Percentiles rank a stretch among this genome's conserved stretches.
Conservation (phyloP, 305 asterid genomes). For the Fraxinus platypoda region DNA sequence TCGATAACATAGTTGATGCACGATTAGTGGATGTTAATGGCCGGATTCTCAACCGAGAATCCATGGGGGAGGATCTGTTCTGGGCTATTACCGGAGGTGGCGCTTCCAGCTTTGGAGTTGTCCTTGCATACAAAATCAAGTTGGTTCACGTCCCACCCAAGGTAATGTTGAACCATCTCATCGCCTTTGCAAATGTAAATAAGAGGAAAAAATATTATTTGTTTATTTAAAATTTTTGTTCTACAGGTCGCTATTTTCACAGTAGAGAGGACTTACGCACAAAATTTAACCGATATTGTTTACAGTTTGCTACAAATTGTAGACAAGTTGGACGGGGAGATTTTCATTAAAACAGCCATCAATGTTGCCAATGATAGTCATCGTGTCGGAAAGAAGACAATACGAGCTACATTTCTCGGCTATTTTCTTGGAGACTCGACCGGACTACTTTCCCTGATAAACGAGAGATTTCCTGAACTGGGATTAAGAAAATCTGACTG, state of each 20-base stretch:
- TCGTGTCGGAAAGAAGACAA: constrained; percentile 1
- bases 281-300: constrained; percentile 27
- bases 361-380: constrained; percentile 14
- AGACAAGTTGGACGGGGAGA: constrained; percentile 18
- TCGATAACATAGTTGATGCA: constrained; percentile 36
- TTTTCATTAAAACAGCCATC: constrained; percentile 24
- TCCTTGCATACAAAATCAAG: constrained; percentile 32
- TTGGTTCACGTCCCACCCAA: constrained; percentile 23
- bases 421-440: constrained; percentile 23
- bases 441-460: constrained; percentile 17
- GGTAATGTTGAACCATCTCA: constrained; percentile 1
- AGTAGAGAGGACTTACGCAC: background rate
- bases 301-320: constrained; percentile 21
- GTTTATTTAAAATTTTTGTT: background rate
- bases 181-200: background rate
- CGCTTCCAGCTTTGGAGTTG: constrained; percentile 41
- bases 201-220: background rate
- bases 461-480: constrained; percentile 21
- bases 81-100: constrained; percentile 51
- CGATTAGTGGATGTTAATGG: constrained; percentile 31
- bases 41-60: constrained; percentile 5
- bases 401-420: background rate
- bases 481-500: constrained; percentile 23
- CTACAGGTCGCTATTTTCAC: constrained; percentile 21
- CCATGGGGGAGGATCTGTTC: constrained; percentile 45